phyloP scores from a whole-genome alignment of 352 stramenopile genomes.

The Pythium biforme region DNA sequence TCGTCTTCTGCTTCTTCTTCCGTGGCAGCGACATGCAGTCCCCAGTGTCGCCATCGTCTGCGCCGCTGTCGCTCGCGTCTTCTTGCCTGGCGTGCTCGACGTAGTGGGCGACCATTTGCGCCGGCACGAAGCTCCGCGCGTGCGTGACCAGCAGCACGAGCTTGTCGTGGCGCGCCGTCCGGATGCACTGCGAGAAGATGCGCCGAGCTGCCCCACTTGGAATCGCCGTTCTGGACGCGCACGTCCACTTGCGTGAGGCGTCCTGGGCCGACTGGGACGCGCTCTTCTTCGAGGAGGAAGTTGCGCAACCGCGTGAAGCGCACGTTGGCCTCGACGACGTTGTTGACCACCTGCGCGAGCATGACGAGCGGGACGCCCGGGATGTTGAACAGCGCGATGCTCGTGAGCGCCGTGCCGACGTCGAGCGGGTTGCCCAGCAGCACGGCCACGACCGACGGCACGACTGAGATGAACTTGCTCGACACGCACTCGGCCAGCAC shows the following conservation, averaged over 20 bases:
- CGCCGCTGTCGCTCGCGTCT: conserved; percentile 22
- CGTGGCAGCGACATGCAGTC: too few species aligned
- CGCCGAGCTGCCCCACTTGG: conserved; percentile 60
- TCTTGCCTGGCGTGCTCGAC: conserved; percentile 58
- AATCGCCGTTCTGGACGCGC: conserved; percentile 52
- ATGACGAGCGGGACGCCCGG: conserved; percentile 96
- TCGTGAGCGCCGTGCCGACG: conserved; percentile 88
- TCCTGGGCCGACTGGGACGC: conserved; percentile 69
- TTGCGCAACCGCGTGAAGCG: conserved; percentile 59
- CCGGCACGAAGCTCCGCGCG: conserved; percentile 74
- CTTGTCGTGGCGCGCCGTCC: conserved; percentile 72
- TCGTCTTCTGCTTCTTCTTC: conserved; percentile 37
- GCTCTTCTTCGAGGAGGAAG: conserved; percentile 72
- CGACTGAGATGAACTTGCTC: conserved; percentile 48
- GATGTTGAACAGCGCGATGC: conserved; percentile 94
- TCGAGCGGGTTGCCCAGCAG: conserved; percentile 79
- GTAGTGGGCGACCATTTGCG: conserved; percentile 69
- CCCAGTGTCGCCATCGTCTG: too few species aligned
- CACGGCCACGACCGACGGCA: conserved; percentile 87
- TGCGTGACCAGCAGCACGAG: conserved; percentile 95
- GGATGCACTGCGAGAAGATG: conserved; percentile 95
- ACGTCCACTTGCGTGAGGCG: conserved; percentile 72
- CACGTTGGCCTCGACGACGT: conserved; percentile 86
- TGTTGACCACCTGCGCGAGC: conserved; percentile 94
- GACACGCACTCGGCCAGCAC: conserved; percentile 32